Percentiles rank a stretch among this genome's conserved stretches.
phyloP scores from a whole-genome alignment of 1,284 basidiomycete genomes.

The Ustilago loliicola region DNA sequence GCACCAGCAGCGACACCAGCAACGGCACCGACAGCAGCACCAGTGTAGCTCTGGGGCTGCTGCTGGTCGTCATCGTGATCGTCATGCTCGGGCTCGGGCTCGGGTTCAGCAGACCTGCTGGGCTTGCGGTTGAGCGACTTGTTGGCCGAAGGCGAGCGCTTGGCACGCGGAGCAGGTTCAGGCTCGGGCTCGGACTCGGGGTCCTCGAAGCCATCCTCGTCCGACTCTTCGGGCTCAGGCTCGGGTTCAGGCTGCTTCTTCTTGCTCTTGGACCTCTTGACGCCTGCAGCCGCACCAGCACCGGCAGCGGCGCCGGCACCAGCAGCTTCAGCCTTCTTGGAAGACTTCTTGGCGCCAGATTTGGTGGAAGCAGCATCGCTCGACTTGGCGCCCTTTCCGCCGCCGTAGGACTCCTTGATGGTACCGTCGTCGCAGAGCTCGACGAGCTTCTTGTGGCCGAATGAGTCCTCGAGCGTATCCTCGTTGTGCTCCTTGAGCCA shows the following conservation, averaged over 20 bases:
- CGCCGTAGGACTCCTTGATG: slow-evolving; percentile 46
- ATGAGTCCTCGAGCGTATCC: slow-evolving; percentile 67
- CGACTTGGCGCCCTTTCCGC: slow-evolving; percentile 23
- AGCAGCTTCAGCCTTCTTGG: slow-evolving; percentile 22
- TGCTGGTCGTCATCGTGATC: slow-evolving; percentile 33
- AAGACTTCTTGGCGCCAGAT: slow-evolving; percentile 35
- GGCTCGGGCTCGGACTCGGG: slow-evolving; percentile 35
- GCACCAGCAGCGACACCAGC: slow-evolving; percentile 61
- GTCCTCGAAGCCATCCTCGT: slow-evolving; percentile 34
- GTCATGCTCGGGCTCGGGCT: slow-evolving; percentile 40
- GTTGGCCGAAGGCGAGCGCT: slow-evolving; percentile 28
- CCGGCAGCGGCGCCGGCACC: slow-evolving; percentile 42
- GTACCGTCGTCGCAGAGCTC: slow-evolving; percentile 51
- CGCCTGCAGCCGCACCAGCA: slow-evolving; percentile 34
- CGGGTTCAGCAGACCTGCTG: slow-evolving; percentile 30
- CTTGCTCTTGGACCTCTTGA: slow-evolving; percentile 51
- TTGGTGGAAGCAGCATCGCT: slow-evolving; percentile 23
- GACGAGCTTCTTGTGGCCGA: slow-evolving; percentile 54
- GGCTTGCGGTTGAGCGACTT: slow-evolving; percentile 48
- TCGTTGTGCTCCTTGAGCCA: slow-evolving; percentile 68
- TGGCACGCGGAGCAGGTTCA: slow-evolving; percentile 22
- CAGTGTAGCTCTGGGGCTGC: slow-evolving; percentile 59
- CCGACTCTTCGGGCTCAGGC: slow-evolving; percentile 37
- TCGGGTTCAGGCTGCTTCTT: slow-evolving; percentile 46
- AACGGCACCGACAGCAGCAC: slow-evolving; percentile 59